Conservation (phyloP, 768 basidiomycete species). For the Kwoniella sp. region DNA sequence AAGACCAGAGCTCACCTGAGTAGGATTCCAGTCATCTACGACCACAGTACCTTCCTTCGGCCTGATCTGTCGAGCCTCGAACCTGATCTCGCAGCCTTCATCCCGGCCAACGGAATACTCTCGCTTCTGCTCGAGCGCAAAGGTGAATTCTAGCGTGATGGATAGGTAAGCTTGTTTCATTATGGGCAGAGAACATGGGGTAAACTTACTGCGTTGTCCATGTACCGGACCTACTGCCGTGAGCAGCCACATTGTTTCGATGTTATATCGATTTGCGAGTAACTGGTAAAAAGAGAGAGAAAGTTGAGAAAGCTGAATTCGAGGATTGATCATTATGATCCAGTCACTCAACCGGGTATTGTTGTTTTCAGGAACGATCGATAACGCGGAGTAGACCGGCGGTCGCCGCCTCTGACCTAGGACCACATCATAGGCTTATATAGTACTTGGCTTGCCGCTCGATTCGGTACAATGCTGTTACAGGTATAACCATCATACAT, state of each 20-base stretch:
- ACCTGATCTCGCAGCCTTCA: conserved; percentile 34
- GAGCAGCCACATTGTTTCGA: conserved; percentile 37
- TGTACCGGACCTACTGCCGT: conserved; percentile 41
- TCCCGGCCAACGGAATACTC: conserved; percentile 41
- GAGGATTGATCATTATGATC: too few species aligned
- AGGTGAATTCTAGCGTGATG: conserved; percentile 40
- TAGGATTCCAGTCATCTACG: conserved; percentile 45
- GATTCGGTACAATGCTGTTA: too few species aligned
- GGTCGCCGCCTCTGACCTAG: too few species aligned
- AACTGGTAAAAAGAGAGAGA: not conserved
- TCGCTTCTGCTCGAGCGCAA: conserved; percentile 37
- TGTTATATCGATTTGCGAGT: not conserved
- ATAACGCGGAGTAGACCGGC: conserved; percentile 1
- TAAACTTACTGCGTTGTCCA: conserved; percentile 31
- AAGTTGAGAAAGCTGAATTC: too few species aligned
- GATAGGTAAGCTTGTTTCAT: not conserved
- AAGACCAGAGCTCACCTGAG: conserved; percentile 32
- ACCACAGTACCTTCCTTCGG: conserved; percentile 34
- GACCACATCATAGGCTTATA: too few species aligned
- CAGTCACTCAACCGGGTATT: too few species aligned
- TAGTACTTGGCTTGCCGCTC: not conserved
- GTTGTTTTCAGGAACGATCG: too few species aligned
- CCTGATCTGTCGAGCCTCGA: conserved; percentile 30
- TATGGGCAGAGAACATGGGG: not conserved
- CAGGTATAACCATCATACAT: too few species aligned